Percentiles rank a stretch among this genome's conserved stretches.
Conservation (phyloP, 225 moss, liverwort and hornwort species). For the Anthoceros angustus region DNA sequence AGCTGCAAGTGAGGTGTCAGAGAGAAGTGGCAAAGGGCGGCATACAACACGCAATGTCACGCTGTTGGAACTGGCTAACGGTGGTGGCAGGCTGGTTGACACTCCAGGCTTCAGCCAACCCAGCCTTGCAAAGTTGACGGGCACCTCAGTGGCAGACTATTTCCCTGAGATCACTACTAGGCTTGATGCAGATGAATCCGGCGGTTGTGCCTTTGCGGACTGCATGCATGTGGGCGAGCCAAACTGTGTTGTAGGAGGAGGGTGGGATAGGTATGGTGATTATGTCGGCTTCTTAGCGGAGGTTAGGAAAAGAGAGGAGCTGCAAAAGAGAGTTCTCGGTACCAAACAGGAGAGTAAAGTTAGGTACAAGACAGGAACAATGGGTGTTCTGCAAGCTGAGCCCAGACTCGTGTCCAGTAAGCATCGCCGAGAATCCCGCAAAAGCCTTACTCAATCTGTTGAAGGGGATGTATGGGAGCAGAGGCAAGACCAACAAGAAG, state of each 20-base stretch:
- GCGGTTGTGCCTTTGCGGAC: slow-evolving; percentile 69
- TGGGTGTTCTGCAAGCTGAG: slow-evolving; percentile 85
- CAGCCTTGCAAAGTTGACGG: slow-evolving; percentile 62
- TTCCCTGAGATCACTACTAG: slow-evolving; percentile 69
- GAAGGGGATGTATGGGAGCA: slow-evolving; percentile 78
- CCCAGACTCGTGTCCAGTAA: slow-evolving; percentile 68
- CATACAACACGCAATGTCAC: slow-evolving; percentile 94
- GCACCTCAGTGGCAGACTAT: slow-evolving; percentile 48
- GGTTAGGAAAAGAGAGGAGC: slow-evolving; percentile 73
- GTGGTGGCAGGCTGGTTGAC: slow-evolving; percentile 75
- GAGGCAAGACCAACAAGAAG: slow-evolving; percentile 76
- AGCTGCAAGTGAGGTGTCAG: slow-evolving; percentile 89
- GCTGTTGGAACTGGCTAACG: slow-evolving; percentile 60
- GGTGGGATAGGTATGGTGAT: slow-evolving; percentile 75
- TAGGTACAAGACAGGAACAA: slow-evolving; percentile 78
- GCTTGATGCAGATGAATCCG: slow-evolving; percentile 29
- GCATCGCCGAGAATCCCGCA: slow-evolving; percentile 85
- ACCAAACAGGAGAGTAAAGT: slow-evolving; percentile 92
- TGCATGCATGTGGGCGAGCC: slow-evolving; percentile 92
- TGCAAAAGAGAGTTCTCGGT: slow-evolving; percentile 92
- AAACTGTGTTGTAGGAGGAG: slow-evolving; percentile 63
- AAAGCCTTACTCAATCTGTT: slow-evolving; percentile 58
- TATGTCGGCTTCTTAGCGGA: slow-evolving; percentile 72
- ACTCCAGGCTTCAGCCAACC: slow-evolving; percentile 99
- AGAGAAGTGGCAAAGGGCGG: slow-evolving; percentile 65